Base-by-base conservation (phyloP, 768 basidiomycete genomes). In the Termitomyces sp. region DNA sequence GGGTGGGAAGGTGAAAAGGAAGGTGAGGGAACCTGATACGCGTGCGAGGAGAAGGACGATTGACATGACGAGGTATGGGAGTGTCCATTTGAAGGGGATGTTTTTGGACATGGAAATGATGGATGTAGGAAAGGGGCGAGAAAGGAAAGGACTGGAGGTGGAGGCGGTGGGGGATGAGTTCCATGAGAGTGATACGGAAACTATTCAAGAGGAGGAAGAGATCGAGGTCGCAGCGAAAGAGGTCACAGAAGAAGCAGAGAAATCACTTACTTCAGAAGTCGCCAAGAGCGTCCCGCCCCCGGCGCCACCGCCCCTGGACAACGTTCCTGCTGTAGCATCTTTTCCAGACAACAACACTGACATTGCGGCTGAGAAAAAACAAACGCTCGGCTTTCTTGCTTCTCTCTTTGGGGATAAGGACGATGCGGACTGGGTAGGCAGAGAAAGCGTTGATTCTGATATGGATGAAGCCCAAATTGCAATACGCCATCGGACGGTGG, bases 31-130 rank as follows among this genome's bases (percentile, higher is more conserved):
- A n/a, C 82, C 84, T 0, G 82, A 81, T 40, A 69, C 71, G 9
- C 78, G 91, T 18, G 85, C 90, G 2, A 75, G 87, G 60, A 73
- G 81, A 59, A 76, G 77, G 59, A 84, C 78, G 48, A 92, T 94
- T 63, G 91, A 93, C 66, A 85, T 90, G 63, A 80, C 82, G 16
- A 79, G 79, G 52, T 93, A 84, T 78, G 87, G 84, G 26, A 87
- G 88, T 46, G 76, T 77, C 18, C 85, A 91, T 69, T 65, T 92
- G 64, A 88, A 82, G 58, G 91, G 89, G 3, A 71, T 81, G 26
- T 88, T 90, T 70, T 66, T 92, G 65, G 87, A 84, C 38, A 65
- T 73, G 35, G 74, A 74, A 41, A 67, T 71, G 23, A 70, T 60
- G 57, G 71, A 20, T 66, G 62, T 52, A 50, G 64, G 43, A 26